These are phyloP conservation scores for Hypoxylon lenormandii DNA, from an alignment of 495 filamentous ascomycete genomes.

Conservation along the genomic window DNA sequence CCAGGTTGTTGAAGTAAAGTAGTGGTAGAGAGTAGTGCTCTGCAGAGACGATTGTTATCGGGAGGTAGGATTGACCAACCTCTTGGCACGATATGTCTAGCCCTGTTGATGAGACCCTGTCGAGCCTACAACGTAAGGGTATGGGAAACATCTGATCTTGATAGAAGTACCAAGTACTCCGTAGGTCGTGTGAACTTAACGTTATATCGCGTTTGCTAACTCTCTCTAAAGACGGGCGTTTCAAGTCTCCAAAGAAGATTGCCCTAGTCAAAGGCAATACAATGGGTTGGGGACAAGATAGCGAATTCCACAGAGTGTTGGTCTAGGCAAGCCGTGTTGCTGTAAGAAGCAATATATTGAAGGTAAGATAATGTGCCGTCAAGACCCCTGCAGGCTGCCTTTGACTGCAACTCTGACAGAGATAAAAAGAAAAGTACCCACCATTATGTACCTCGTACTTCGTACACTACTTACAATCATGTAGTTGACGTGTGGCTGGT, in stretches of 20 bases:
- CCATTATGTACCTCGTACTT: neutral
- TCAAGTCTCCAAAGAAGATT: too few species aligned
- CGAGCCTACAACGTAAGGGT: neutral
- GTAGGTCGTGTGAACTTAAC: too few species aligned
- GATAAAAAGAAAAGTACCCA: neutral
- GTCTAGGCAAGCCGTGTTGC: slow-evolving; percentile 15
- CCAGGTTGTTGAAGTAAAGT: too few species aligned
- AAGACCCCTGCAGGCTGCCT: slow-evolving; percentile 7
- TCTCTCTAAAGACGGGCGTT: too few species aligned
- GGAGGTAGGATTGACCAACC: slow-evolving; percentile 9
- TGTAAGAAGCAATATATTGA: slow-evolving; percentile 36
- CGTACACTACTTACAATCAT: too few species aligned
- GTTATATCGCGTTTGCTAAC: too few species aligned
- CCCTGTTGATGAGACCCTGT: neutral
- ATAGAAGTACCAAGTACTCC: neutral
- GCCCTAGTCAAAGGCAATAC: too few species aligned
- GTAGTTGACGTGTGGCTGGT: neutral
- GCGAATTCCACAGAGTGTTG: neutral
- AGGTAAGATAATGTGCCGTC: neutral
- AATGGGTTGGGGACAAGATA: too few species aligned
- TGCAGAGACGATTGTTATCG: slow-evolving; percentile 5
- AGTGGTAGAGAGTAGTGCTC: too few species aligned
- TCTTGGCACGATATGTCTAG: slow-evolving; percentile 15
- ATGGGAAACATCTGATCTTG: neutral
- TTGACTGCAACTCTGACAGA: slow-evolving; percentile 6